Evolutionary conservation across 2,329 filamentous ascomycete genomes (phyloP).

Genomic region (Hysterium pulicare): DNA sequence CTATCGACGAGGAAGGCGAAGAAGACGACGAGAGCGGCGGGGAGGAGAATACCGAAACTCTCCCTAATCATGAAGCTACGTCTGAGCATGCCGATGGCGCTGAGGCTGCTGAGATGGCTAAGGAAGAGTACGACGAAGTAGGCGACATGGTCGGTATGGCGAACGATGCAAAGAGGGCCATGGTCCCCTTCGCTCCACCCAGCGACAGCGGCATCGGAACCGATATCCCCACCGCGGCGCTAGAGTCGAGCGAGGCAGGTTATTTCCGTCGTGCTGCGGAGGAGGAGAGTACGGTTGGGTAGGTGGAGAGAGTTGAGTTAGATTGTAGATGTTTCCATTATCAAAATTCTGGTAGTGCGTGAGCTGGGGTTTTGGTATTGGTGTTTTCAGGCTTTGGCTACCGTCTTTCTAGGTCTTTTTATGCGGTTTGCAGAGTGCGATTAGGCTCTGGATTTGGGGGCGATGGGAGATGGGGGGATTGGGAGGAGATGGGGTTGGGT

Average conservation of each 20-base stretch:
- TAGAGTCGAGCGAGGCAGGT: slow-evolving; percentile 30
- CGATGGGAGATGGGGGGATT: too few species aligned
- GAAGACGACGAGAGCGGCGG: slow-evolving; percentile 15
- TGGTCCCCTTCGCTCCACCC: slow-evolving; percentile 18
- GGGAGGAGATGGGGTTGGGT: too few species aligned
- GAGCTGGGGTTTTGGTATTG: too few species aligned
- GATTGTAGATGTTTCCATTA: too few species aligned
- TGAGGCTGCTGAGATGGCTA: slow-evolving; percentile 27
- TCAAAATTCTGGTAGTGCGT: too few species aligned
- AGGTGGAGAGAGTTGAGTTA: too few species aligned
- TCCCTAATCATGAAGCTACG: slow-evolving; percentile 12
- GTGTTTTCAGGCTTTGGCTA: too few species aligned
- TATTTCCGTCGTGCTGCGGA: slow-evolving; percentile 36
- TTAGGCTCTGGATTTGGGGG: too few species aligned
- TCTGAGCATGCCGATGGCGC: slow-evolving; percentile 18
- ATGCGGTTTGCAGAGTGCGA: too few species aligned
- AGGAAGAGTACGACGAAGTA: slow-evolving; percentile 20
- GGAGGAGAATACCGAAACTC: slow-evolving; percentile 2
- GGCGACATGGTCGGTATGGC: slow-evolving; percentile 29
- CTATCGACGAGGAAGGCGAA: slow-evolving; percentile 22
- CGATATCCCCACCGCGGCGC: slow-evolving; percentile 32
- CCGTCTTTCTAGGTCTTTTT: too few species aligned
- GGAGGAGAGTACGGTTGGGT: slow-evolving; percentile 25
- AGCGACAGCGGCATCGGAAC: slow-evolving; percentile 38
- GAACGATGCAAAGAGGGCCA: slow-evolving; percentile 26